phyloP scores from a whole-genome alignment of 2,329 filamentous ascomycete genomes.

The Diaporthe destruens region DNA sequence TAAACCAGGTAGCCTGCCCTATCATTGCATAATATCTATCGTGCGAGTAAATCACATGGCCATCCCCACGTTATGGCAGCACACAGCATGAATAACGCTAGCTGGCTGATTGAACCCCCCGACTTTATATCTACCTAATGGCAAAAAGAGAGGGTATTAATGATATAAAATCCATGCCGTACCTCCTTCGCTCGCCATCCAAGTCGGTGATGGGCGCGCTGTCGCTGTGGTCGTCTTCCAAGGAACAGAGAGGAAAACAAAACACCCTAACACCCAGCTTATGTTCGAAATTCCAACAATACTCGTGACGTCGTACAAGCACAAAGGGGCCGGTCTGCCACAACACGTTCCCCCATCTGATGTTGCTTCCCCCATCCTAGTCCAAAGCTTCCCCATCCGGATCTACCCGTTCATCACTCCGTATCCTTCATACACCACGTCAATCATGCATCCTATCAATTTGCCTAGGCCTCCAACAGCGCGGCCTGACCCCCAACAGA shows the following conservation, averaged over 20 bases:
- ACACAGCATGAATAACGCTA: conserved; percentile 26
- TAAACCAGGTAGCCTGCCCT: not conserved
- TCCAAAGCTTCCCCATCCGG: not conserved
- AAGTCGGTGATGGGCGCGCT: not conserved
- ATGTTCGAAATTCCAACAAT: conserved; percentile 19
- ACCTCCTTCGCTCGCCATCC: conserved; percentile 17
- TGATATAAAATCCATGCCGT: conserved; percentile 9
- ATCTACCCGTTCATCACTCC: not conserved
- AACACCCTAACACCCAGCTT: conserved; percentile 34
- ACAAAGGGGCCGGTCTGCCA: not conserved
- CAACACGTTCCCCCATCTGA: not conserved
- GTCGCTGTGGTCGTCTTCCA: not conserved
- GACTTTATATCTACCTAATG: conserved; percentile 33
- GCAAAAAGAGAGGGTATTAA: conserved; percentile 17
- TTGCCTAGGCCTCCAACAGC: conserved; percentile 40
- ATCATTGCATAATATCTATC: not conserved
- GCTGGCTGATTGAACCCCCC: conserved; percentile 10
- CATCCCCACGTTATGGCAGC: not conserved
- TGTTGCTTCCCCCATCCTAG: not conserved
- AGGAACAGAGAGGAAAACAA: not conserved
- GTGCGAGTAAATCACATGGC: not conserved
- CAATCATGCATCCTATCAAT: not conserved
- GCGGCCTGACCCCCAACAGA: conserved; percentile 43
- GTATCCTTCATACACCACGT: not conserved
- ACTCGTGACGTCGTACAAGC: conserved; percentile 29